Base-by-base conservation (phyloP, 495 filamentous ascomycete species). In the Tuber umbilicatum region DNA sequence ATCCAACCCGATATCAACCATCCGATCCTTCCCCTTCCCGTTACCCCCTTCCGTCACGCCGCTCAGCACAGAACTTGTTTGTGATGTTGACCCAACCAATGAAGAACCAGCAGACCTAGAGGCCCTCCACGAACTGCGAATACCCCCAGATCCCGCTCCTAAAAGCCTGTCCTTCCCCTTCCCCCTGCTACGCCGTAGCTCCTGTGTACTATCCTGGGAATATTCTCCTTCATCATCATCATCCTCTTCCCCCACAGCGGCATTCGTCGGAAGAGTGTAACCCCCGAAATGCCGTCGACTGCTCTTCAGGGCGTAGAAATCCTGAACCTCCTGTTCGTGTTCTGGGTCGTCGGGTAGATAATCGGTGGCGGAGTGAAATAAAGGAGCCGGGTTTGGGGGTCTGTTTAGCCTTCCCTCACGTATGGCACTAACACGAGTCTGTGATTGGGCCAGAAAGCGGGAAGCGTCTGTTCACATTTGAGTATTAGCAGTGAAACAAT, bases 381-480 rank as follows among this genome's bases (percentile, higher is more conserved):
- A 86, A 72, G 96, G 95, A 55, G 81, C 81, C 7, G 76, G 73
- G 50, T 70, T 68, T 69, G 71, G 72, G 35, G 78, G 73, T 21
- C 72, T 47, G 45, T 76, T 80, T 23, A 74, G 70, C 69, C 81
- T 78, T 7, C 81, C 81, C n/a, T 82, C 81, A n/a, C 80, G 80
- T 50, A 82, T 82, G 37, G 80, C 81, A 70, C 81, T 82, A 74
- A 93, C 85, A 71, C 93, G 90, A 45, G 95, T 97, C 85, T 97
- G 94, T 72, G 95, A 98, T 88, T 99, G 95, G 70, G 95, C 94
- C 76, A 99, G 90, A 83, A 99, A 99, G 71, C 91, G 91, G 72
- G 96, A 98, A 79, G 95, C 95, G 91, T 99, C 95, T 99, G 78
- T 16, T 71, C 43, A 76, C 41, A 74, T 55, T 64, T 16, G 69